phyloP scores from a whole-genome alignment of 495 filamentous ascomycete species.

The Trichocladium uniseriatum region DNA sequence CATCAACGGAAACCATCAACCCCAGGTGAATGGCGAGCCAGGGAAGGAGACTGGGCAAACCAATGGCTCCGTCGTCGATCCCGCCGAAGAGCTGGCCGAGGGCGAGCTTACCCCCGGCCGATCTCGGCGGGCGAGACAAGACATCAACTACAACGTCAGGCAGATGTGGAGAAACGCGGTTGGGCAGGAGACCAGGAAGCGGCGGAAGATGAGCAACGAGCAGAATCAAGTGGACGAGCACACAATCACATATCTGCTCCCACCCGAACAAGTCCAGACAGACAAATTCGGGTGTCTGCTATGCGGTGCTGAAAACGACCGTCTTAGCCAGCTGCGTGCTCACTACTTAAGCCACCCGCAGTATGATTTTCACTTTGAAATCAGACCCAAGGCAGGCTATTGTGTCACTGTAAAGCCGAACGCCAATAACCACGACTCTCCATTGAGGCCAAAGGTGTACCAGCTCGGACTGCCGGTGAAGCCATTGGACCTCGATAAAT shows the following conservation, averaged over 20 bases:
- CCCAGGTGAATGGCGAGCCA: conserved; percentile 17
- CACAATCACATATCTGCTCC: conserved; percentile 36
- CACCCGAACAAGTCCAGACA: conserved; percentile 34
- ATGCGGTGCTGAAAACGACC: conserved; percentile 34
- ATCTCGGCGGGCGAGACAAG: conserved; percentile 28
- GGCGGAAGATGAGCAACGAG: conserved; percentile 25
- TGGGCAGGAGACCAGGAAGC: conserved; percentile 38
- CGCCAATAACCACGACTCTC: conserved; percentile 1
- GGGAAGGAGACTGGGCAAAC: conserved; percentile 16
- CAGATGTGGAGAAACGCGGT: conserved; percentile 38
- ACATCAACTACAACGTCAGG: conserved; percentile 46
- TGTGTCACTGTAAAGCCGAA: conserved; percentile 18
- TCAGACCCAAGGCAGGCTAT: conserved; percentile 11
- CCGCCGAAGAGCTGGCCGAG: conserved; percentile 17
- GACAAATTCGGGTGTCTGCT: conserved; percentile 37
- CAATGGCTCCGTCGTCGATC: conserved; percentile 6
- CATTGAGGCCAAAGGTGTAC: conserved; percentile 23
- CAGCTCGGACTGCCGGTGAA: conserved; percentile 30
- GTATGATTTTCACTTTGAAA: conserved; percentile 38
- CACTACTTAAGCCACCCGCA: conserved; percentile 38
- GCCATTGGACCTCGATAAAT: conserved; percentile 31
- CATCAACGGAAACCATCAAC: conserved; percentile 14
- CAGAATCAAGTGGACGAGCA: conserved; percentile 23
- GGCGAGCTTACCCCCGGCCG: conserved; percentile 33
- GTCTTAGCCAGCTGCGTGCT: conserved; percentile 34